Percentiles rank a stretch among this genome's conserved stretches.
Conservation (phyloP, 192 early-diverging fungal genomes). For the Spizellomyces sp. region DNA sequence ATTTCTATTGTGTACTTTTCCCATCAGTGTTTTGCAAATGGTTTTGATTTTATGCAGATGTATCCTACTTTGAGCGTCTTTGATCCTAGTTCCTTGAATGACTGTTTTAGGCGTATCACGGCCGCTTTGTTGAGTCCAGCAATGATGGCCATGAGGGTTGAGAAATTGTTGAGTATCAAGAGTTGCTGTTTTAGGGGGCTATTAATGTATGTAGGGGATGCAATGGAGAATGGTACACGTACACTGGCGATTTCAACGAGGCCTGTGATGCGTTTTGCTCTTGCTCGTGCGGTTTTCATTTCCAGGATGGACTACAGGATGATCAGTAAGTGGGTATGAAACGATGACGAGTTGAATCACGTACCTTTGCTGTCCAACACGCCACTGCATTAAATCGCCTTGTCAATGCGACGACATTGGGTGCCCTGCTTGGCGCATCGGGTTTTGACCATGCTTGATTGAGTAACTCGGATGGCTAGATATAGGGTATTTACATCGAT, state of each 20-base stretch:
- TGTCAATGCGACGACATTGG: conserved; percentile 37
- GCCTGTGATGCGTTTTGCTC: conserved; percentile 33
- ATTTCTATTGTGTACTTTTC: conserved; percentile 32
- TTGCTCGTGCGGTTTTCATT: conserved; percentile 31
- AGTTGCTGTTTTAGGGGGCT: conserved; percentile 18
- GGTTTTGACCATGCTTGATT: conserved; percentile 42
- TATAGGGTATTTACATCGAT: background rate
- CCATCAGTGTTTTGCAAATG: too few species aligned
- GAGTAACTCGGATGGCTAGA: conserved; percentile 39
- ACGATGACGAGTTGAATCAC: background rate
- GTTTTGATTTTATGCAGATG: background rate
- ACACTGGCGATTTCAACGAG: conserved; percentile 40
- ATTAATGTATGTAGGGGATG: background rate
- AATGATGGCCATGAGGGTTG: conserved; percentile 47
- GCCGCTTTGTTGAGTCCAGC: conserved; percentile 46
- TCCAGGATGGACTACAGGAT: conserved; percentile 31
- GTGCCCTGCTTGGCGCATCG: conserved; percentile 30
- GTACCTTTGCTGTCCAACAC: conserved; percentile 38
- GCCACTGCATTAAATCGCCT: conserved; percentile 44
- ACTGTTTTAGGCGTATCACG: conserved; percentile 35
- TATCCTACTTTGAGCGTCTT: background rate
- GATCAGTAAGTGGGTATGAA: too few species aligned
- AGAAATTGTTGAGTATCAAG: conserved; percentile 43
- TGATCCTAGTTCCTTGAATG: conserved; percentile 33
- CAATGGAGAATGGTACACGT: background rate